Base-by-base conservation (phyloP, 139 green algal species). In the Edaphochlamys debaryana region DNA sequence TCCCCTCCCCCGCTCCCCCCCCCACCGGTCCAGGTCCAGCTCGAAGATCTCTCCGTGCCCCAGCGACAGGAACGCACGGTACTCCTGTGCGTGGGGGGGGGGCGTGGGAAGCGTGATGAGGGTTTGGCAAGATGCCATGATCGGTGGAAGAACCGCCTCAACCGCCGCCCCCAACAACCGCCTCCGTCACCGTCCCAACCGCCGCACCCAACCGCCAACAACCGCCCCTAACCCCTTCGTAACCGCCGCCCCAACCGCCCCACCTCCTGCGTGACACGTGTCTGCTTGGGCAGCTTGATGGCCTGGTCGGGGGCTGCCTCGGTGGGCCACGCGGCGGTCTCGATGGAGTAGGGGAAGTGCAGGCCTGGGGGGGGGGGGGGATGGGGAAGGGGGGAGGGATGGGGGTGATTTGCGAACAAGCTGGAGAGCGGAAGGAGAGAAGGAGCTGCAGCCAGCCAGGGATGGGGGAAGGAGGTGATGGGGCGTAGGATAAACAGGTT, bases 41-140 rank as follows among this genome's bases (percentile, higher is more conserved):
- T 88, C 84, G 75, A 95, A 98, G 62, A 98, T 95, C 41, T 97
- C 95, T 2, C 95, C 95, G 84, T 98, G 95, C 0, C 95, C 95
- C 37, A 98, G 89, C 1, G 73, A 78, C 66, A 98, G 87, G 84
- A 98, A 98, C 81, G 98, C 95, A 32, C 91, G 89, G 87, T 98
- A 98, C 85, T 98, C 95, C 75, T 81, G 41, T 34, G 40, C 2
- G 56, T 32, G 56, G 56, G 56, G 25, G 56, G 56, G 56, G 56
- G 20, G 56, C 4, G 20, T 32, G 23, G 56, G 4, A 63, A 63
- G 22, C 17, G 19, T 54, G 48, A 15, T 54, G 48, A 23, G 48
- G 48, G 48, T 9, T 9, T 9, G 48, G 48, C 15, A 23, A 9
- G 2, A 58, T 58, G 50, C n/a, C 50, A 58, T 11, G 50, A 11